Conservation (phyloP, 2,329 filamentous ascomycete genomes). For the Botrytis hyacinthi region DNA sequence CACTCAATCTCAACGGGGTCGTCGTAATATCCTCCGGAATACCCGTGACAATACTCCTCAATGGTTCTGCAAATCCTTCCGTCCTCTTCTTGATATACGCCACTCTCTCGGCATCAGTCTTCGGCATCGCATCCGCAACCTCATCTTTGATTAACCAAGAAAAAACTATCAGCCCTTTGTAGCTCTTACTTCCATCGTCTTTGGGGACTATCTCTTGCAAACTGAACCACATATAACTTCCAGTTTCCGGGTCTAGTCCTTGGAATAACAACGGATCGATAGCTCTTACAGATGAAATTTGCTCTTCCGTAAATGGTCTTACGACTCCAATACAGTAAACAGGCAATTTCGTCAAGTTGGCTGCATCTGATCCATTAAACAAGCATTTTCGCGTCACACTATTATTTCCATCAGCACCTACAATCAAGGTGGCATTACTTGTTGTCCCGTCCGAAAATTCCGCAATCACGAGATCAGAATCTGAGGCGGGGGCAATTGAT, state of each 20-base stretch:
- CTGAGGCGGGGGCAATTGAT: conserved; percentile 30
- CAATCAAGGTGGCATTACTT: conserved; percentile 38
- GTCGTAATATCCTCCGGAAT: conserved; percentile 45
- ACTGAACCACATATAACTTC: conserved; percentile 51
- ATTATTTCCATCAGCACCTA: conserved; percentile 43
- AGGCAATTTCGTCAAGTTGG: conserved; percentile 41
- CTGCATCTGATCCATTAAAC: conserved; percentile 37
- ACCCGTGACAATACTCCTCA: conserved; percentile 44
- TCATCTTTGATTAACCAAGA: conserved; percentile 45
- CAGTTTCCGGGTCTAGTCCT: conserved; percentile 50
- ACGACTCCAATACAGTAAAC: conserved; percentile 43
- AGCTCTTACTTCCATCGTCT: conserved; percentile 41
- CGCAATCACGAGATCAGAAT: conserved; percentile 28
- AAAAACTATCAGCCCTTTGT: conserved; percentile 46
- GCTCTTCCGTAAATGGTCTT: conserved; percentile 41
- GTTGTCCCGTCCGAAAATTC: conserved; percentile 40
- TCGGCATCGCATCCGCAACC: conserved; percentile 39
- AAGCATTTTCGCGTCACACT: conserved; percentile 35
- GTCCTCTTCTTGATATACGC: conserved; percentile 43
- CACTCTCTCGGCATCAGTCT: conserved; percentile 38
- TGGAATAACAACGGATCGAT: conserved; percentile 56
- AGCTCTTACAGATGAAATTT: conserved; percentile 43
- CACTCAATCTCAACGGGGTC: conserved; percentile 29
- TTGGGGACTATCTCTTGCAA: conserved; percentile 43
- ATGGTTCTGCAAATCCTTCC: conserved; percentile 43